phyloP scores from a whole-genome alignment of 441 rosid species.

The Gossypium schwendimanii region DNA sequence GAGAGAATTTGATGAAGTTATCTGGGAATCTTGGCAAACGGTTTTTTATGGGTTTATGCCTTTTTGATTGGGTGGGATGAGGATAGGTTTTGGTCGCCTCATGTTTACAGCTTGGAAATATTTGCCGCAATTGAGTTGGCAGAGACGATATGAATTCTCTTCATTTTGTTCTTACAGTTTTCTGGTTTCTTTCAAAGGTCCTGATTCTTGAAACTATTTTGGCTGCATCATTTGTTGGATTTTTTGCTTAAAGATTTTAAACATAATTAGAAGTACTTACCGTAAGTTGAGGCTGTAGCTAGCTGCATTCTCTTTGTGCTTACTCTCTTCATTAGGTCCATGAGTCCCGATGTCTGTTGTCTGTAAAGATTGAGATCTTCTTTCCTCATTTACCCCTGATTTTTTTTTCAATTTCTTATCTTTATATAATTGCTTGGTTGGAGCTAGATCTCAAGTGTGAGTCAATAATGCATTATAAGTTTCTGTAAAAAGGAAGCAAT shows the following conservation, averaged over 20 bases:
- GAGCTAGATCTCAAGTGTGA: not conserved
- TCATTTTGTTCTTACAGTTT: not conserved
- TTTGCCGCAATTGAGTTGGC: not conserved
- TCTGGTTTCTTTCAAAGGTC: not conserved
- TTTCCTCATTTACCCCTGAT: not conserved
- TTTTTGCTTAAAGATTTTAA: not conserved
- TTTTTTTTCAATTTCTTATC: not conserved
- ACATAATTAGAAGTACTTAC: not conserved
- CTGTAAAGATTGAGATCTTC: too few species aligned
- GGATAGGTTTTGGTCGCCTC: not conserved
- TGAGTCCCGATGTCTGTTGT: too few species aligned
- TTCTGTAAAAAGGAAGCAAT: not conserved
- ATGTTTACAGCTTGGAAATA: not conserved
- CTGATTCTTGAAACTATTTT: not conserved
- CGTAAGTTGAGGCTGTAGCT: not conserved
- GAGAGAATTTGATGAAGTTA: not conserved
- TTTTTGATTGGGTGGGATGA: not conserved
- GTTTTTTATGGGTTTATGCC: not conserved
- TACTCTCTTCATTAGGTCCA: too few species aligned
- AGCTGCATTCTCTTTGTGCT: not conserved
- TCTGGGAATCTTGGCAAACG: not conserved
- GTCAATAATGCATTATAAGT: not conserved
- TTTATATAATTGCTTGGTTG: not conserved
- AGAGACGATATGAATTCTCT: not conserved
- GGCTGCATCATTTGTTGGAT: not conserved